These are phyloP conservation scores for Botrytis elliptica DNA, from an alignment of 2,329 filamentous ascomycete species.

Conservation along the genomic window DNA sequence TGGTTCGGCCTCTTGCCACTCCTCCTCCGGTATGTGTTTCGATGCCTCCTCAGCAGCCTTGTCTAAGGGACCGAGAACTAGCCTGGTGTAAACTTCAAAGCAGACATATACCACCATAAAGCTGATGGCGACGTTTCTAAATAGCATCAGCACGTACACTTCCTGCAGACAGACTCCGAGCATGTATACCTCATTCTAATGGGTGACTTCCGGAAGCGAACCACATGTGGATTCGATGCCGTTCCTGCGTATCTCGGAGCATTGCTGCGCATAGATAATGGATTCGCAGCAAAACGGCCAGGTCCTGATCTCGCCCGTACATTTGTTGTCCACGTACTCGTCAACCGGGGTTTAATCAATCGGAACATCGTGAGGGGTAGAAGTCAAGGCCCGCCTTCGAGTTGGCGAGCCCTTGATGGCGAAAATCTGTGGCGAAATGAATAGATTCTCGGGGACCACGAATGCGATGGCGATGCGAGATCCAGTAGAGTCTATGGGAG, in stretches of 20 bases:
- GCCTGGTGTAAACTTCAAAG: slow-evolving; percentile 46
- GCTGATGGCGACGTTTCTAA: slow-evolving; percentile 35
- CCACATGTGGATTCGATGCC: slow-evolving; percentile 30
- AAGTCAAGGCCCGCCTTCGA: slow-evolving; percentile 34
- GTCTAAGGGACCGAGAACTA: slow-evolving; percentile 49
- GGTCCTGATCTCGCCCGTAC: not conserved
- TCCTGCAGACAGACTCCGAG: not conserved
- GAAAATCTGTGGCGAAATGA: not conserved
- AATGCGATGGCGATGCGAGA: not conserved
- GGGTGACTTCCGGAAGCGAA: slow-evolving; percentile 30
- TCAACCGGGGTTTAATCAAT: slow-evolving; percentile 27
- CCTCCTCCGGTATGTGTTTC: slow-evolving; percentile 45
- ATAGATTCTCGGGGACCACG: not conserved
- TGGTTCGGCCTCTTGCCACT: slow-evolving; percentile 47
- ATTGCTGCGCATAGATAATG: slow-evolving; percentile 33
- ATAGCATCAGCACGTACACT: slow-evolving; percentile 9
- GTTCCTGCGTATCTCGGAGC: slow-evolving; percentile 28
- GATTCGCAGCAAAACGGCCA: slow-evolving; percentile 29
- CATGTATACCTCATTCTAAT: slow-evolving; percentile 26
- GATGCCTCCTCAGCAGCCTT: slow-evolving; percentile 39
- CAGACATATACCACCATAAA: slow-evolving; percentile 41
- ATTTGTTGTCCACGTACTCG: slow-evolving; percentile 17
- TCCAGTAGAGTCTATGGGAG: not conserved
- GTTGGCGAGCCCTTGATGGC: slow-evolving; percentile 31
- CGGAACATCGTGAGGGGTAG: slow-evolving; percentile 32